phyloP scores from a whole-genome alignment of 2,329 filamentous ascomycete genomes.

The Xylaria sp. region DNA sequence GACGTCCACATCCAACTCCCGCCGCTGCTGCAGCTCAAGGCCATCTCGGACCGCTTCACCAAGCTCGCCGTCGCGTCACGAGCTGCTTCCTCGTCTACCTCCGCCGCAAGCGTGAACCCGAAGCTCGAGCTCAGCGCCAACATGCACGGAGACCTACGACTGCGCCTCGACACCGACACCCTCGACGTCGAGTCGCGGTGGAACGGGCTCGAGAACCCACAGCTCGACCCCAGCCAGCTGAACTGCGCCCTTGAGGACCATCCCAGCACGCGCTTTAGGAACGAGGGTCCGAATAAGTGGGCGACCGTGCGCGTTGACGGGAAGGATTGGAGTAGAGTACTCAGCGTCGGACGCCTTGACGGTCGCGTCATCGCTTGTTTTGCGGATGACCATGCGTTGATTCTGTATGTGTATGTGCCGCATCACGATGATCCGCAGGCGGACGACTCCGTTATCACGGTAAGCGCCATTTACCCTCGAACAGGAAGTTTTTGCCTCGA shows the following conservation, averaged over 20 bases:
- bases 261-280: constrained; percentile 82
- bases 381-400: constrained; percentile 80
- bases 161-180: constrained; percentile 84
- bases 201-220: constrained; percentile 86
- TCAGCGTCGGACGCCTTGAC: constrained; percentile 89
- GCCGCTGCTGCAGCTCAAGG: constrained; percentile 86
- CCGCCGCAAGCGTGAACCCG: constrained; percentile 57
- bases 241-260: constrained; percentile 79
- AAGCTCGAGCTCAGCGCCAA: constrained; percentile 91
- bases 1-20: constrained; percentile 95
- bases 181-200: constrained; percentile 88
- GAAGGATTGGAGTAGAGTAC: constrained; percentile 91
- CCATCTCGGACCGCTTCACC: constrained; percentile 94
- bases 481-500: not conserved
- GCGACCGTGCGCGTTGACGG: constrained; percentile 91
- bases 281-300: constrained; percentile 83
- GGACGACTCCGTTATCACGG: constrained; percentile 81
- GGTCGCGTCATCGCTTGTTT: constrained; percentile 94
- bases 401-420: constrained; percentile 84
- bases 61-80: constrained; percentile 73
- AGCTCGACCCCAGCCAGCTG: constrained; percentile 82
- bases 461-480: constrained; percentile 53
- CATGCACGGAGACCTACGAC: constrained; percentile 87
- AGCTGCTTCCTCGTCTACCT: constrained; percentile 38
- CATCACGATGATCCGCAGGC: constrained; percentile 73